Base-by-base conservation (phyloP, 495 filamentous ascomycete genomes). In the Podospora appendiculata region DNA sequence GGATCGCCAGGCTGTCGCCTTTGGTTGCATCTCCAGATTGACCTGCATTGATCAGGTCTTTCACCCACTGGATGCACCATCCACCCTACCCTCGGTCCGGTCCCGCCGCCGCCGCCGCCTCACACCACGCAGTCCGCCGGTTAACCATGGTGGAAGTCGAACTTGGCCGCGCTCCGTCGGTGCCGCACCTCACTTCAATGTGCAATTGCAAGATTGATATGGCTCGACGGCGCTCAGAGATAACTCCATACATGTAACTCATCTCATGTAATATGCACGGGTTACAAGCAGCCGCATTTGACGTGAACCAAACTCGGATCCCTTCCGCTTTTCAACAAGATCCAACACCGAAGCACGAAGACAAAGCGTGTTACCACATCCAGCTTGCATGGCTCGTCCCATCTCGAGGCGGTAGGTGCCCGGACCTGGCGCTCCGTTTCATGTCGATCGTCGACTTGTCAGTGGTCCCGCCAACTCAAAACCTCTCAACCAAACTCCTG, bases 401-500 rank as follows among this genome's bases (percentile, higher is more conserved):
- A 49, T 49, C 39, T 41, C 19, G 16, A 32, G 11, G 10, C 19
- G 45, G 35, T 8, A 7, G 38, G n/a, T 35, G 17, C 14, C n/a
- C 45, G n/a, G 36, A 19, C 11, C 49, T 25, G 39, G n/a, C 41
- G 41, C 4, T 8, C 25, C 44, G 59, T 61, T 61, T 61, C 59
- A 61, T 58, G 56, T 58, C 48, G 57, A 61, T 58, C 52, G 35
- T 36, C 14, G 12, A 4, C 8, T 42, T 35, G 44, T 50, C 42
- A 51, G 33, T 61, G 47, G 53, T 51, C 48, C 39, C 38, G 48
- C 35, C 17, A 41, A 10, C 35, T 51, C 53, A 53, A 51, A 49
- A 43, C 41, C 34, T 56, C 8, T 41, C 42, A 42, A 16, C 59
- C 59, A 61, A 45, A 56, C 25, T 43, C 25, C n/a, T 41, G 44